These are phyloP conservation scores for Clarireedia monteithiana DNA, from an alignment of 2,329 filamentous ascomycete species.

Conservation along the genomic window DNA sequence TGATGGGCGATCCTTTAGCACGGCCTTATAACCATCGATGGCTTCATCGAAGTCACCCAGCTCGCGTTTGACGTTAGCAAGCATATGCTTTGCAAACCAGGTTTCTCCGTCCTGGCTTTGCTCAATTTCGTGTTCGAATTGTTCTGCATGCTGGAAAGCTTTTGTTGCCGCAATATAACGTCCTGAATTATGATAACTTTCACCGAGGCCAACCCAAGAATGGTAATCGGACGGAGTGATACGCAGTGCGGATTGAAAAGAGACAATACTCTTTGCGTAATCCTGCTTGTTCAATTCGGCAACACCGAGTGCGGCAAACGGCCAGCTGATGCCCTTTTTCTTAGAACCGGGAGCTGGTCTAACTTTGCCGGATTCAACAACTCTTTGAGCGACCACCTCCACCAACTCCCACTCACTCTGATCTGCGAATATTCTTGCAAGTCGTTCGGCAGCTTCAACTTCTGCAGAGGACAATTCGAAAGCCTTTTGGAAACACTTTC, in stretches of 20 bases:
- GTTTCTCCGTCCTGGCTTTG: conserved; percentile 55
- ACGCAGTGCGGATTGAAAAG: conserved; percentile 81
- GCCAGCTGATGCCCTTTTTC: conserved; percentile 90
- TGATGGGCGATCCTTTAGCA: conserved; percentile 57
- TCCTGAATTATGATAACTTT: conserved; percentile 92
- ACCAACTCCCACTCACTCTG: conserved; percentile 95
- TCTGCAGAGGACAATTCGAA: conserved; percentile 87
- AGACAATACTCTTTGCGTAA: conserved; percentile 79
- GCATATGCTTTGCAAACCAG: conserved; percentile 96
- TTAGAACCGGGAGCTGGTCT: conserved; percentile 87
- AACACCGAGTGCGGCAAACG: conserved; percentile 85
- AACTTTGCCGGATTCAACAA: conserved; percentile 91
- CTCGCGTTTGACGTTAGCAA: conserved; percentile 89
- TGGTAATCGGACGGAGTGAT: conserved; percentile 84
- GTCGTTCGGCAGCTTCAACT: conserved; percentile 75
- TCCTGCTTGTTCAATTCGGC: conserved; percentile 93
- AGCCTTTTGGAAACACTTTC: conserved; percentile 93
- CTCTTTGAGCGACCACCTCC: conserved; percentile 81
- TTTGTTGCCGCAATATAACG: conserved; percentile 90
- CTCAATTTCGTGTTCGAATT: conserved; percentile 55
- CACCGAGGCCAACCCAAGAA: conserved; percentile 93
- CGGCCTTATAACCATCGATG: conserved; percentile 65
- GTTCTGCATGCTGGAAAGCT: conserved; percentile 78
- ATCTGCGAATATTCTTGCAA: conserved; percentile 80
- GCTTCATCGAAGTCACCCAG: conserved; percentile 85